Evolutionary conservation across 768 basidiomycete species (phyloP).

Genomic region (Rhodotorula paludigena): DNA sequence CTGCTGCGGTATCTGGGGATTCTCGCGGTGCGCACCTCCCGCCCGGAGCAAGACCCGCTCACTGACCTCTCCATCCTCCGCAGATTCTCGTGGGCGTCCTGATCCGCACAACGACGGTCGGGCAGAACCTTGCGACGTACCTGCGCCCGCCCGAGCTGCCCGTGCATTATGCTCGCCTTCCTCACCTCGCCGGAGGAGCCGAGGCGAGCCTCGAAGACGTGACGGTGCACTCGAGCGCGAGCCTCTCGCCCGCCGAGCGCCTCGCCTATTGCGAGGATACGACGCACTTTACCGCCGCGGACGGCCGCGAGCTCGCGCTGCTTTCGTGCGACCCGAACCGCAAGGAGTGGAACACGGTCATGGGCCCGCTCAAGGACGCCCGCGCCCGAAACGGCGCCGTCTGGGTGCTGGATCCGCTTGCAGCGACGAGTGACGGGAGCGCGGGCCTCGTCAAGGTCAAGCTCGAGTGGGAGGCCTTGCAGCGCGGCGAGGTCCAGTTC

Average conservation of each 20-base stretch:
- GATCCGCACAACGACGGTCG: not conserved
- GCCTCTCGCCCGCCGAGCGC: not conserved
- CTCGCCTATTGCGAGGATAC: slow-evolving; percentile 26
- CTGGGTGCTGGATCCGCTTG: slow-evolving; percentile 54
- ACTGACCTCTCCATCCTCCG: too few species aligned
- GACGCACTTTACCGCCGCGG: not conserved
- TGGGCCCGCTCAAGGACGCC: slow-evolving; percentile 61
- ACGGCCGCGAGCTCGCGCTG: slow-evolving; percentile 45
- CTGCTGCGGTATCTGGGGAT: too few species aligned
- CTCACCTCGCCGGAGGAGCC: not conserved
- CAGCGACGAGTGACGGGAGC: not conserved
- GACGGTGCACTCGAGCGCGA: not conserved
- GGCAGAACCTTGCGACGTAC: not conserved
- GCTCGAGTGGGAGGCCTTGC: slow-evolving; percentile 10
- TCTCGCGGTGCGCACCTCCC: too few species aligned
- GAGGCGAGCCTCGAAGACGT: not conserved
- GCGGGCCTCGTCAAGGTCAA: slow-evolving; percentile 52
- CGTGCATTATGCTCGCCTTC: not conserved
- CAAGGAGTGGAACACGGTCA: slow-evolving; percentile 66
- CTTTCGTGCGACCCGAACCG: slow-evolving; percentile 56
- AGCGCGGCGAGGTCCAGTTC: slow-evolving; percentile 54
- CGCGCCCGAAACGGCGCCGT: slow-evolving; percentile 56
- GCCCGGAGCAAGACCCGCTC: not conserved
- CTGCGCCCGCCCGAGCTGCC: not conserved
- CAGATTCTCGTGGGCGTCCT: not conserved